These are phyloP conservation scores for Osmanthus fragrans DNA, from an alignment of 257 asterid species.

Conservation along the genomic window DNA sequence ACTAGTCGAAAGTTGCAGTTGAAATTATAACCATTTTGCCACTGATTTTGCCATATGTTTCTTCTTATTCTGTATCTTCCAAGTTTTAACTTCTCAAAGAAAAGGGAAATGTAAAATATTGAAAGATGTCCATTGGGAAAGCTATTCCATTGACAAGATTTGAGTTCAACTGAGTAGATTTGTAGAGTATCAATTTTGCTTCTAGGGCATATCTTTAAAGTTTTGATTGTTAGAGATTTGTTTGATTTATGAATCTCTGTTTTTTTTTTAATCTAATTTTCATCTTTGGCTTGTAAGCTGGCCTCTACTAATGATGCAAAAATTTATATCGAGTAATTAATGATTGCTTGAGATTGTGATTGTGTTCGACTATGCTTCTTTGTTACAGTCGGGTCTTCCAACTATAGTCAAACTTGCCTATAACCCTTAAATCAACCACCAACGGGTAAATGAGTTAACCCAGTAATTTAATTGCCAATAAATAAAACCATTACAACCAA, in stretches of 20 bases:
- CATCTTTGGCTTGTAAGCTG: too few relatives aligned
- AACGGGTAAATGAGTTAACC: too few relatives aligned
- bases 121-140: background rate
- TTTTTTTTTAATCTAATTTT: too few relatives aligned
- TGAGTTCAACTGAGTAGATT: background rate
- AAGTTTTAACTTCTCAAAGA: background rate
- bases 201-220: background rate
- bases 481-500: too few relatives aligned
- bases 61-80: background rate
- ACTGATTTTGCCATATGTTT: background rate
- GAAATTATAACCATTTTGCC: background rate
- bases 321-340: too few relatives aligned
- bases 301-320: too few relatives aligned
- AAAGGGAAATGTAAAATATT: background rate
- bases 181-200: slow-evolving; percentile 5
- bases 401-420: too few relatives aligned
- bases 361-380: too few relatives aligned
- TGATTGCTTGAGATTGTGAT: too few relatives aligned
- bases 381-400: too few relatives aligned
- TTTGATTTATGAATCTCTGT: background rate
- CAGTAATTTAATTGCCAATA: too few relatives aligned
- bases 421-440: too few relatives aligned
- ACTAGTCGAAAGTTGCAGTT: slow-evolving; percentile 28
- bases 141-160: background rate
- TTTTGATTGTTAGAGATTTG: background rate